phyloP scores from a whole-genome alignment of 768 basidiomycete genomes.

The Saitozyma podzolica region DNA sequence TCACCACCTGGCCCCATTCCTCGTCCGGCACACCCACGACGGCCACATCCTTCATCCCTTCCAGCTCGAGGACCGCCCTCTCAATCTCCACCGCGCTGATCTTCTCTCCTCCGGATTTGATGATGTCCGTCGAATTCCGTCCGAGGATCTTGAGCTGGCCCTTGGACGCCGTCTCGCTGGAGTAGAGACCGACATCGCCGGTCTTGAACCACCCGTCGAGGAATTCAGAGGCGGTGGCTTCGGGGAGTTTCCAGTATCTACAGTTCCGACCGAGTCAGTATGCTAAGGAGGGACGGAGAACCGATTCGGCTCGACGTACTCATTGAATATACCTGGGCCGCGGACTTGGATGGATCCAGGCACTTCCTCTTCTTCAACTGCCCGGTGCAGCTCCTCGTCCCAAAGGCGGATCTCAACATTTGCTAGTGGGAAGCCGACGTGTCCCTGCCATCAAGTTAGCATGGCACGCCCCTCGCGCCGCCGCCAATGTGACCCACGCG shows the following conservation, averaged over 20 bases:
- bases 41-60: conserved; percentile 36
- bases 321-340: conserved; percentile 40
- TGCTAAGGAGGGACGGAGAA: too few species aligned
- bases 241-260: conserved; percentile 38
- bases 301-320: conserved; percentile 7
- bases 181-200: conserved; percentile 42
- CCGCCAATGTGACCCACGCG: conserved; percentile 16
- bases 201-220: conserved; percentile 47
- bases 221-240: conserved; percentile 40
- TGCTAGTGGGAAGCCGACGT: conserved; percentile 43
- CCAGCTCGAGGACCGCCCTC: conserved; percentile 37
- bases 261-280: background rate
- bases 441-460: conserved; percentile 24
- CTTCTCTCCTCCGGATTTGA: conserved; percentile 48
- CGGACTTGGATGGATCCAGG: conserved; percentile 41
- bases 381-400: conserved; percentile 21
- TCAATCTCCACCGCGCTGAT: conserved; percentile 46
- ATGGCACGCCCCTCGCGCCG: too few species aligned
- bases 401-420: conserved; percentile 38
- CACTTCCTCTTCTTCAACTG: conserved; percentile 29
- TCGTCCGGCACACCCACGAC: conserved; percentile 42
- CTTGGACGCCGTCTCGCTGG: conserved; percentile 17
- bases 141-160: conserved; percentile 37
- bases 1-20: conserved; percentile 47
- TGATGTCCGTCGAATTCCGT: conserved; percentile 34